Evolutionary conservation across 441 rosid species (phyloP), one percentile per base, ranked within the genome.

Genomic region (Corymbia calophylla): DNA sequence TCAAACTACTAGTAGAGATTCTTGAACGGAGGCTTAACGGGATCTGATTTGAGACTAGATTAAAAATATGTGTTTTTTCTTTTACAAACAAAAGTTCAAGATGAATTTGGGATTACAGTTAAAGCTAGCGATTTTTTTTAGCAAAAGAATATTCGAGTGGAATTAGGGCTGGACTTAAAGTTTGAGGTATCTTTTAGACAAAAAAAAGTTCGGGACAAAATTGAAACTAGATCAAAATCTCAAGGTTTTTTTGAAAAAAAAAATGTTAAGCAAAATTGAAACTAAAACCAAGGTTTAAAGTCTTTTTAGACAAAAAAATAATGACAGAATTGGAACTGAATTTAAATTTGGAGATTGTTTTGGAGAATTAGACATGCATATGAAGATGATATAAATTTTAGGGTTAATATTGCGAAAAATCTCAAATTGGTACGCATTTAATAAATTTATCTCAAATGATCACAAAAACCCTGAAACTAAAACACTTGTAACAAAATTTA

Each of bases 81-180:
- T 39, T 19, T 10, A 21, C n/a, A 21, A 21, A 39, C 0, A 73
- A 73, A 35, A 39, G 3, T 73, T 39, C 0, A 0, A 0, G 8
- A 1, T 0, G 3, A 0, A 39, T 21, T 73, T 73, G 0, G 7
- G 1, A 73, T 35, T 35, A 73, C 5, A 35, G 49, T 35, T 70
- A 35, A 9, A 70, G 47, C 18, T 32, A 7, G 14, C 5, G 13
- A 68, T 19, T 68, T 32, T 16, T 64, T 56, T 56, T 21, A 19
- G 8, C 7, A 5, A 27, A 18, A 68, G n/a, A 68, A 17, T 17
- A 9, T 32, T 31, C 4, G 2, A 1, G 7, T 2, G 17, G 1
- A 68, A 16, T 10, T 32, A 2, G 39, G 47, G 32, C 3, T 18
- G 18, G 25, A 68, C 80, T 13, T 32, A 68, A 68, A 17, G 10